phyloP scores from a whole-genome alignment of 805 yeast species.

The Wickerhamiella occidentalis region DNA sequence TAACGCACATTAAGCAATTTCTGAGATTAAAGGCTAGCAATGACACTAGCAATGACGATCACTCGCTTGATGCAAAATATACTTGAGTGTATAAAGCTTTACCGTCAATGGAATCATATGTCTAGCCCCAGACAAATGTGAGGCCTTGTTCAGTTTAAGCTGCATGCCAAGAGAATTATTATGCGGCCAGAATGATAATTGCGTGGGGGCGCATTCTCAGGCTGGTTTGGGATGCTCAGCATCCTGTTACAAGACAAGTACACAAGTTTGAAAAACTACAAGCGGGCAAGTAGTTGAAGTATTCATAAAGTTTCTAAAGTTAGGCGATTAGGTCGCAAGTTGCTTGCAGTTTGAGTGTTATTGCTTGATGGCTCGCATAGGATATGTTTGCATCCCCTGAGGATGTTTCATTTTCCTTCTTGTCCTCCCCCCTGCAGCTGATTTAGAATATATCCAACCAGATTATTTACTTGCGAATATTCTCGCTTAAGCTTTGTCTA shows the following conservation, averaged over 20 bases:
- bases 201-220: conserved; percentile 1
- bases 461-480: neutral
- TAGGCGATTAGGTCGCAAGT: neutral
- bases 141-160: neutral
- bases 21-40: too few relatives aligned
- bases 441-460: neutral
- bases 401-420: neutral
- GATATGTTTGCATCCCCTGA: neutral
- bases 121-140: neutral
- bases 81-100: too few relatives aligned
- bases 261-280: neutral
- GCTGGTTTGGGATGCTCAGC: neutral
- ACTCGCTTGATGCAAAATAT: too few relatives aligned
- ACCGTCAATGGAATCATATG: neutral
- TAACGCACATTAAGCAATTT: neutral
- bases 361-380: neutral
- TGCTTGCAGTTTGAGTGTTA: neutral
- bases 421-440: too few relatives aligned
- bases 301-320: neutral
- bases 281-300: neutral
- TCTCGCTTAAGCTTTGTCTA: conserved; percentile 1
- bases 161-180: neutral
- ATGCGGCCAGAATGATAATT: neutral
- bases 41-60: too few relatives aligned
- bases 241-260: neutral